Evolutionary conservation across 2,329 filamentous ascomycete genomes (phyloP).

Genomic region (Aspergillus brunneoviolaceus): DNA sequence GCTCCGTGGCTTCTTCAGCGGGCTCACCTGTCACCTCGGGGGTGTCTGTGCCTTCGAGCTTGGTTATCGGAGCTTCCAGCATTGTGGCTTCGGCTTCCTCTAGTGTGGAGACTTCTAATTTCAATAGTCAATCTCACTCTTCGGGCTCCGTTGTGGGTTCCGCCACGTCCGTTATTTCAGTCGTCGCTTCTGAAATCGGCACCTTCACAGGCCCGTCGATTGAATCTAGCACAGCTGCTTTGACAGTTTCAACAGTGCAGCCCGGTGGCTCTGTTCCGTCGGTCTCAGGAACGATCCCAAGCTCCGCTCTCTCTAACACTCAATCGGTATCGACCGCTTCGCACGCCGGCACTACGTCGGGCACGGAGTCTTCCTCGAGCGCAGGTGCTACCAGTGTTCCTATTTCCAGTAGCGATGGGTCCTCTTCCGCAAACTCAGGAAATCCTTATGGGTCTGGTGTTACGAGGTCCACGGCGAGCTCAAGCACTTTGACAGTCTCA

Average conservation of each 20-base stretch:
- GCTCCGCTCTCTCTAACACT: constrained; percentile 13
- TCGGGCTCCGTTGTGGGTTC: not conserved
- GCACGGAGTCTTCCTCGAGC: not conserved
- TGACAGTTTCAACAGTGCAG: not conserved
- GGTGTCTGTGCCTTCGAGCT: not conserved
- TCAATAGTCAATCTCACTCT: not conserved
- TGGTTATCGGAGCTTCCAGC: not conserved
- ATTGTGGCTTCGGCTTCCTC: not conserved
- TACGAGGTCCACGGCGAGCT: not conserved
- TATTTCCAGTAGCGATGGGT: not conserved
- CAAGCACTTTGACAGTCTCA: not conserved
- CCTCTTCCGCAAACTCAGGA: not conserved
- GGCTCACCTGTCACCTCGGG: constrained; percentile 2
- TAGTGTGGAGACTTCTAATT: not conserved
- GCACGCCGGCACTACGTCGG: not conserved
- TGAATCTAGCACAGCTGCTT: not conserved
- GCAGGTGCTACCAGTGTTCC: not conserved
- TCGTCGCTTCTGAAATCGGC: not conserved
- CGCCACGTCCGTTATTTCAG: not conserved
- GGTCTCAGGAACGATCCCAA: constrained; percentile 6
- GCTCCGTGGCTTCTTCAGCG: not conserved
- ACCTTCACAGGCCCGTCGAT: not conserved
- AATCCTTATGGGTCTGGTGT: not conserved
- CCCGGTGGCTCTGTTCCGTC: not conserved
- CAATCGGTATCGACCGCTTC: constrained; percentile 13